Evolutionary conservation across 345 rosid genomes (phyloP), one percentile per base, ranked within the genome.

Genomic region (Trapa incisa): DNA sequence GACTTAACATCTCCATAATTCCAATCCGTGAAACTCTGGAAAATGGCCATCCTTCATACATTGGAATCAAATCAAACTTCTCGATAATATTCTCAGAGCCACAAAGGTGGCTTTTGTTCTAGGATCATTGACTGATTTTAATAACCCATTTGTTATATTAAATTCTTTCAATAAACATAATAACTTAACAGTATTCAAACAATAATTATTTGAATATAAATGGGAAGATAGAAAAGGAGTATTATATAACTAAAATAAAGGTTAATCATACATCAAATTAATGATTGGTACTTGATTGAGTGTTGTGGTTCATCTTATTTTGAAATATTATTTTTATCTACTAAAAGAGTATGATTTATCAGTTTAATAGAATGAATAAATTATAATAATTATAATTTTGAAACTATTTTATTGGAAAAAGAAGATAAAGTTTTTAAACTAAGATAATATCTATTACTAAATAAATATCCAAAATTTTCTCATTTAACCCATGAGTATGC

Each of bases 91-190:
- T 11, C 32, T 65, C 76, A 0, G 70, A 65, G 62, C 65, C 71
- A 62, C 66, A 75, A 58, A 81, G 79, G 47, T 67, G 61, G 3
- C 36, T 69, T 61, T 68, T 66, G 0, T 79, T 81, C 58, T 76
- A 81, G 9, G 64, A 58, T 73, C 83, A 47, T 47, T 68, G 17
- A 61, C 37, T 6, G 82, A 58, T 22, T 74, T 70, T 17, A 71
- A 35, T 2, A 89, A 67, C 85, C 85, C 89, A 85, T 85, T 86
- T 85, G 84, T 72, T 33, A 56, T 9, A 70, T 61, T 61, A 64
- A 75, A 64, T 58, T 67, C 64, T 50, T 42, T 52, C 36, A 16
- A 50, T 50, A 68, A 61, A 32, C 74, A 50, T 63, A 29, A 37
- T 14, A 48, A 50, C 60, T 41, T 45, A 38, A 15, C 38, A 37